Conservation (phyloP, 2,329 filamentous ascomycete species). For the Sporothrix protearum region DNA sequence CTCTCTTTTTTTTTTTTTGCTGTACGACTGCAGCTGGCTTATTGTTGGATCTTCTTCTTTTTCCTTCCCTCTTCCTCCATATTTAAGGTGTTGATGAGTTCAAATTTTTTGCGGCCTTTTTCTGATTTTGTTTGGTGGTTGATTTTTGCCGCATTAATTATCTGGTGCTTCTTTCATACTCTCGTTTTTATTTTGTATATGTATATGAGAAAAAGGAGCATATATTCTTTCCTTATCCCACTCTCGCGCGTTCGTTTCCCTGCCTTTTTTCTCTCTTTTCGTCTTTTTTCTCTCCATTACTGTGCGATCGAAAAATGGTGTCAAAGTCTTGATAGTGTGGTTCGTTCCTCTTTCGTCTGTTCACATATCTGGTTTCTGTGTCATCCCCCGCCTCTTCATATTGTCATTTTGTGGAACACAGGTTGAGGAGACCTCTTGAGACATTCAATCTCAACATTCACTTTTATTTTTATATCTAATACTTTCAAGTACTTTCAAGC, state of each 20-base stretch:
- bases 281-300: not conserved
- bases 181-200: not conserved
- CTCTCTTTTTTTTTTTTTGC: not conserved
- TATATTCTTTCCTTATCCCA: conserved; percentile 7
- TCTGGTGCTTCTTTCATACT: not conserved
- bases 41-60: not conserved
- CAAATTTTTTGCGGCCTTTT: not conserved
- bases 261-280: not conserved
- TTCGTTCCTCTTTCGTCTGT: not conserved
- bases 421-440: not conserved
- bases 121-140: not conserved
- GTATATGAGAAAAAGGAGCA: conserved; percentile 10
- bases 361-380: not conserved
- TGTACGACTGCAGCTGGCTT: not conserved
- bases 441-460: not conserved
- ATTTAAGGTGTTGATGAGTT: not conserved
- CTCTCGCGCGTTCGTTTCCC: not conserved
- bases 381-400: not conserved
- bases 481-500: too few species aligned
- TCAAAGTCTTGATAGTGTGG: not conserved
- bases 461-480: not conserved
- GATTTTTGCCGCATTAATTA: not conserved
- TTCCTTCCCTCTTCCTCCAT: not conserved
- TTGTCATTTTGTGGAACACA: not conserved
- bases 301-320: not conserved